Evolutionary conservation across 805 yeast species (phyloP).

Genomic region (Cyberlindnera samutprakarnensis): DNA sequence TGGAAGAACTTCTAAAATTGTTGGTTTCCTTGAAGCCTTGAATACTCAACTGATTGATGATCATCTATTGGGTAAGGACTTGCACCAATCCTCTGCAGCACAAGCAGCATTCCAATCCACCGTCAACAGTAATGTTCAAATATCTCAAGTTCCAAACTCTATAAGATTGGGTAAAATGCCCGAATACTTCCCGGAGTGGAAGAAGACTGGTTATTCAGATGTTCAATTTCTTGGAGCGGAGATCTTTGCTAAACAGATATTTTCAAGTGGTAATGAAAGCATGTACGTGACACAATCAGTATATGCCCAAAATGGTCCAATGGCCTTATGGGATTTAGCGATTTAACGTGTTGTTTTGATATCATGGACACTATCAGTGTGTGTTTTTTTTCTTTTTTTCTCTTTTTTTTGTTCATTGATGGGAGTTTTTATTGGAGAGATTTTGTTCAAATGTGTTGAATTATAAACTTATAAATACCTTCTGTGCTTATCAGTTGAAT

Average conservation of each 20-base stretch:
- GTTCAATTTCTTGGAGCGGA: conserved; percentile 80
- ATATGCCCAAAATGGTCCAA: conserved; percentile 76
- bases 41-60: conserved; percentile 49
- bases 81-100: conserved; percentile 22
- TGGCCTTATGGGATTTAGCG: conserved; percentile 65
- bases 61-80: conserved; percentile 36
- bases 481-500: not conserved
- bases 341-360: too few species aligned
- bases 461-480: too few species aligned
- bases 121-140: conserved; percentile 14
- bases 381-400: too few species aligned
- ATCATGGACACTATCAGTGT: too few species aligned
- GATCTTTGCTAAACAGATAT: conserved; percentile 80
- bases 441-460: conserved; percentile 1
- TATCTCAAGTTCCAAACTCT: conserved; percentile 73
- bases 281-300: conserved; percentile 61
- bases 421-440: too few species aligned
- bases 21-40: conserved; percentile 70
- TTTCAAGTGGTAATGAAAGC: conserved; percentile 51
- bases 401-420: too few species aligned
- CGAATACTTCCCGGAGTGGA: conserved; percentile 95
- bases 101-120: conserved; percentile 22
- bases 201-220: conserved; percentile 68
- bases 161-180: conserved; percentile 66
- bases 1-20: conserved; percentile 71